Evolutionary conservation across 257 asterid species (phyloP).

Genomic region (Ilex aquifolium): DNA sequence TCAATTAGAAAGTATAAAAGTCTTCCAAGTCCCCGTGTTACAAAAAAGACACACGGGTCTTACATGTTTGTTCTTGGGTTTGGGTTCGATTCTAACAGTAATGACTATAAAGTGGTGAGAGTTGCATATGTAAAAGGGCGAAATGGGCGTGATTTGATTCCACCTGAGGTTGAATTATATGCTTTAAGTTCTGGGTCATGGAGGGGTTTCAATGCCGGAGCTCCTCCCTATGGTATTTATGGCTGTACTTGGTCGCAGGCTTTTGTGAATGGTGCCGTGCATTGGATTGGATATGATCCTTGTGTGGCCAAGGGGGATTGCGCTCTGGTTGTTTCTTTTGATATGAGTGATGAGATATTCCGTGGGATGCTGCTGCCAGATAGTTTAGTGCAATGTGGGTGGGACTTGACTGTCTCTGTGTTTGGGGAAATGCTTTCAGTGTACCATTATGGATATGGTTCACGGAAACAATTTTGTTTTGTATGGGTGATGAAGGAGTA

Average conservation of each 20-base stretch:
- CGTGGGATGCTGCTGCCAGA: constrained; percentile 36
- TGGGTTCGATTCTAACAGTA: constrained; percentile 23
- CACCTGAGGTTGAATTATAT: constrained; percentile 28
- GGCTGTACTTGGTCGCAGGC: constrained; percentile 24
- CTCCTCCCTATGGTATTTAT: constrained; percentile 15
- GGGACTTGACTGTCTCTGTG: constrained; percentile 13
- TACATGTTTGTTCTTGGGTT: constrained; percentile 39
- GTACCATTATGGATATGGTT: constrained; percentile 14
- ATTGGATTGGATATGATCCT: constrained; percentile 28
- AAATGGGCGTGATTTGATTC: constrained; percentile 14
- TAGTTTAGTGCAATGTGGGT: constrained; percentile 16
- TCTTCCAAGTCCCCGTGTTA: constrained; percentile 29
- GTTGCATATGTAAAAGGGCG: constrained; percentile 12
- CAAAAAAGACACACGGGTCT: background rate
- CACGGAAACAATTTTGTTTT: constrained; percentile 13
- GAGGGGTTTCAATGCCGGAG: constrained; percentile 17
- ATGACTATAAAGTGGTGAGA: constrained; percentile 41
- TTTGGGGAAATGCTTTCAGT: constrained; percentile 34
- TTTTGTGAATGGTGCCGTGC: constrained; percentile 21
- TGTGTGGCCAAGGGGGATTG: constrained; percentile 4
- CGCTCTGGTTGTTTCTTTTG: constrained; percentile 33
- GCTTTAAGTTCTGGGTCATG: constrained; percentile 15
- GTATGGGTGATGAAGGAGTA: constrained; percentile 60
- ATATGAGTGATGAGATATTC: constrained; percentile 36
- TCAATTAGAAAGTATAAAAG: constrained; percentile 24